These are phyloP conservation scores for Nitzschia sp. DNA, from an alignment of 108 stramenopile species.

Conservation along the genomic window DNA sequence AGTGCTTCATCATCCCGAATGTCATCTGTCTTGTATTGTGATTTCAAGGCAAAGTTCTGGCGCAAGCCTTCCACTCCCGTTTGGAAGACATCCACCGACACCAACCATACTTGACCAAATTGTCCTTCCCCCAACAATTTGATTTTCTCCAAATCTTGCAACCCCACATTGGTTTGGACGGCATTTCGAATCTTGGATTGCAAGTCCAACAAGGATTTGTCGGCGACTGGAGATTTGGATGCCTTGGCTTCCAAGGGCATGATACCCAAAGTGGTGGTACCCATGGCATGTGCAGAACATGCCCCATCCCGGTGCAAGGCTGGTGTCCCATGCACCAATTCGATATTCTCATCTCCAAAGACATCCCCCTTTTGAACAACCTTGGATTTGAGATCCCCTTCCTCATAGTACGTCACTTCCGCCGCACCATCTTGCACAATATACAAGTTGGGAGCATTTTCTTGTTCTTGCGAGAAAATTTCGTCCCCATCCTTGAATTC, in stretches of 20 bases:
- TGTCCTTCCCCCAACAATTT: constrained; percentile 83
- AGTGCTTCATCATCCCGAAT: constrained; percentile 81
- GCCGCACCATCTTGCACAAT: constrained; percentile 23
- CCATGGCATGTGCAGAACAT: no score
- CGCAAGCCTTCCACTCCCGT: constrained; percentile 46
- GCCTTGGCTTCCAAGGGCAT: no score
- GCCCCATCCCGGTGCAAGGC: no score
- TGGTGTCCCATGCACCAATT: neutral
- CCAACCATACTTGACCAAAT: constrained; percentile 91
- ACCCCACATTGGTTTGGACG: constrained; percentile 18
- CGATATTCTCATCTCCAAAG: constrained; percentile 29
- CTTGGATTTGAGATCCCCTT: constrained; percentile 14
- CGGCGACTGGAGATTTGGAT: neutral
- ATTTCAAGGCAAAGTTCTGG: constrained; percentile 79
- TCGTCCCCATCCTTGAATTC: constrained; percentile 3
- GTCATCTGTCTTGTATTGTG: constrained; percentile 72
- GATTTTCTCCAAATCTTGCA: constrained; percentile 44
- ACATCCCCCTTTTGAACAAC: constrained; percentile 19
- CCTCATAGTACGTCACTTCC: constrained; percentile 8
- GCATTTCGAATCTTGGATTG: constrained; percentile 18
- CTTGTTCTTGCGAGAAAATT: constrained; percentile 2
- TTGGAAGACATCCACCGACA: constrained; percentile 44
- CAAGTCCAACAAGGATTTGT: neutral
- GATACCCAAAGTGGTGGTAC: no score
- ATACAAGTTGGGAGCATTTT: constrained; percentile 20